Conservation (phyloP, 1,139 yeast species). For the Candida albicans region DNA sequence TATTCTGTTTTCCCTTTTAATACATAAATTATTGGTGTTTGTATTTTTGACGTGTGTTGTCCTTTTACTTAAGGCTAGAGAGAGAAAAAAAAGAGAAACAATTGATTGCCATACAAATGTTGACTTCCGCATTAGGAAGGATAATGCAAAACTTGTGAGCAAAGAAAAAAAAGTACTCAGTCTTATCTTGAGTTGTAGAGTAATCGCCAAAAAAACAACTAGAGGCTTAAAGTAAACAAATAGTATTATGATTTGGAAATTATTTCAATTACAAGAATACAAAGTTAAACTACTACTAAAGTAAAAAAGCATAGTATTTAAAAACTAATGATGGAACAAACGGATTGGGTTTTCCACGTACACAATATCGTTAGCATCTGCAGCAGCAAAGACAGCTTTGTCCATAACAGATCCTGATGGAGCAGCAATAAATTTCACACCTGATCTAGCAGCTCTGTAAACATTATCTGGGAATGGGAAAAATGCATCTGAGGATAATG, state of each 20-base stretch:
- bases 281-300: neutral
- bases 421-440: conserved; percentile 94
- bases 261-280: no score
- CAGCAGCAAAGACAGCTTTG: conserved; percentile 92
- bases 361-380: conserved; percentile 83
- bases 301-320: neutral
- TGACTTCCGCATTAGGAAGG: conserved; percentile 2
- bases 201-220: no score
- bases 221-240: no score
- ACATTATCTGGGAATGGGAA: conserved; percentile 99
- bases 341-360: conserved; percentile 96
- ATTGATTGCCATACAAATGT: neutral
- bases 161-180: no score
- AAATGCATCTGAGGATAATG: conserved; percentile 95
- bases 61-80: neutral
- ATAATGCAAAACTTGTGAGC: neutral
- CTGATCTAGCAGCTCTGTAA: conserved; percentile 94
- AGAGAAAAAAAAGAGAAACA: no score
- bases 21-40: neutral
- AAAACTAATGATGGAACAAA: conserved; percentile 83
- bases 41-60: conserved; percentile 5
- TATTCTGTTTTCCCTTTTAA: neutral
- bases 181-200: no score
- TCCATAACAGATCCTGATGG: conserved; percentile 98
- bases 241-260: no score